Base-by-base conservation (phyloP, 75 land plant genomes). In the Cupressus sempervirens region DNA sequence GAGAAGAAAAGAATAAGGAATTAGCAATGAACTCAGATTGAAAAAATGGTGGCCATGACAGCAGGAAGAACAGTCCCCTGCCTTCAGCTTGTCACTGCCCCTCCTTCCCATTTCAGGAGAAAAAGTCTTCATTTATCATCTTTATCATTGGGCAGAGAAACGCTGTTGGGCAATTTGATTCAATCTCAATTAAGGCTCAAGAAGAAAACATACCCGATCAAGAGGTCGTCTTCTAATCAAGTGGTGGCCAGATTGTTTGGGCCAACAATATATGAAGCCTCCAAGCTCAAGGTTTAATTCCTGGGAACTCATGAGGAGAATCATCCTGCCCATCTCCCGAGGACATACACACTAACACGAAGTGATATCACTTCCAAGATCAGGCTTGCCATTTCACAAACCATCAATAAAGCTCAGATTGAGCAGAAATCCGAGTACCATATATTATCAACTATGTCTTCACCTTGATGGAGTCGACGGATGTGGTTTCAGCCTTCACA, bases 291-390 rank as follows among this genome's bases (percentile, higher is more conserved):
- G 84, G 96, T 95, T 38, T 73, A 92, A 83, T 92, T 95, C 83
- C 76, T 93, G 26, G 96, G 96, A 14, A 91, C 84, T 7, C 95
- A 91, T 79, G 89, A 91, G 10, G 87, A 92, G 81, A 93, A 93
- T 82, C 91, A 91, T 32, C 93, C 95, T 2, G 93, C 85, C 18
- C 83, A 92, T 43, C 85, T 89, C 2, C 95, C 95, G 34, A 87
- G 96, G n/a, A 88, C 95, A 4, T 95, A 95, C 80, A 93, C 96
- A 2, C 89, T 95, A 32, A 93, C 96, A 0, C 96, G 93, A 82
- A 93, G 96, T 83, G 96, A 95, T 83, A 73, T 95, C 67, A 95
- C 95, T 3, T 84, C 96, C 80, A 92, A 92, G 56, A 88, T 95
- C 52, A 95, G 93, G 38, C 86, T 95, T 15, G 95, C 96, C 50